Evolutionary conservation across 140 eudicot genomes (phyloP).

Genomic region (Bidens hawaiensis): DNA sequence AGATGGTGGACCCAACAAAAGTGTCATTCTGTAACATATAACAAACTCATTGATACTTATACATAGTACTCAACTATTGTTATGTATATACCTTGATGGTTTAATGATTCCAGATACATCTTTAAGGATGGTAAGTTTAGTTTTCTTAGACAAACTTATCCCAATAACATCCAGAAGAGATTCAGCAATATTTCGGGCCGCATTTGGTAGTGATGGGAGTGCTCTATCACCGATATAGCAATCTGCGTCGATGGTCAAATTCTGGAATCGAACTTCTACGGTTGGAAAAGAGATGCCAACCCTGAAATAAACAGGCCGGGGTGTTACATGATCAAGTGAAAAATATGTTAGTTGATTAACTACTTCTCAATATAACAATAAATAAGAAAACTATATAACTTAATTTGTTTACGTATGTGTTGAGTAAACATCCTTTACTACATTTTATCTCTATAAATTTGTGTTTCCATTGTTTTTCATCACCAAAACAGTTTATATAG

Average conservation of each 20-base stretch:
- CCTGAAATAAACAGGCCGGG: conserved; percentile 27
- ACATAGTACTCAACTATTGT: background rate
- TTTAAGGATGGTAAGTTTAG: conserved; percentile 43
- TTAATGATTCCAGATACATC: conserved; percentile 52
- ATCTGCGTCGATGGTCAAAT: conserved; percentile 62
- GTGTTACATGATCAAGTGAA: background rate
- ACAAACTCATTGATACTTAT: background rate
- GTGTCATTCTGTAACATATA: conserved; percentile 54
- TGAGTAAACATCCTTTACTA: too few species aligned
- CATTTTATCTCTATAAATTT: too few species aligned
- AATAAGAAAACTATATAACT: too few species aligned
- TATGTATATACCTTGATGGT: conserved; percentile 44
- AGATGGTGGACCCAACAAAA: conserved; percentile 63
- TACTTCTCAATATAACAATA: background rate
- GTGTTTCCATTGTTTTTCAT: too few species aligned
- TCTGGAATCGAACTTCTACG: conserved; percentile 63
- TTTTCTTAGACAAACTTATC: conserved; percentile 29
- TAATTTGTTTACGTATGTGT: too few species aligned
- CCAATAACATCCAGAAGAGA: conserved; percentile 34
- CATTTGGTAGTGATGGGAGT: conserved; percentile 69
- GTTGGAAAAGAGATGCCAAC: conserved; percentile 73
- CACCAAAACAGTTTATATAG: too few species aligned
- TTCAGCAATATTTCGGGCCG: conserved; percentile 40
- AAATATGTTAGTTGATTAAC: background rate
- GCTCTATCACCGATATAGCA: conserved; percentile 68